Conservation (phyloP, 257 asterid species). For the Paraleonurus japonicus region DNA sequence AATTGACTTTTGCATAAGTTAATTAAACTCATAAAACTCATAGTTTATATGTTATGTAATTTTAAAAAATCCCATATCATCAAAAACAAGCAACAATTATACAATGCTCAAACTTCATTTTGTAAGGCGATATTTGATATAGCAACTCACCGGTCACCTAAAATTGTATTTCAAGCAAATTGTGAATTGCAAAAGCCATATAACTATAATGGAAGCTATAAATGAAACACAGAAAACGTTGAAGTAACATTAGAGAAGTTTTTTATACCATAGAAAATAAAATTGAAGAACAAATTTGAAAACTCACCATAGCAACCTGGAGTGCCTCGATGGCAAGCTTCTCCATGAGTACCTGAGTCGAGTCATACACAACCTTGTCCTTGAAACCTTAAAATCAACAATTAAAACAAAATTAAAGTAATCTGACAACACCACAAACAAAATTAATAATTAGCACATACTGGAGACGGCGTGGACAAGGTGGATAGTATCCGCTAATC, state of each 20-base stretch:
- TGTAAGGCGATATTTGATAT: not conserved
- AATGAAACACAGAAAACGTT: not conserved
- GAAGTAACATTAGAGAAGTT: not conserved
- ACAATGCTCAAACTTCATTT: not conserved
- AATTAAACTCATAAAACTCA: not conserved
- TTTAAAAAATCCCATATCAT: too few species aligned
- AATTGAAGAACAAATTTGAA: not conserved
- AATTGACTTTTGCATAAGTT: not conserved
- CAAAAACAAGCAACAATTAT: not conserved
- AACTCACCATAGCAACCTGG: conserved; percentile 83
- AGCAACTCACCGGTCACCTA: not conserved
- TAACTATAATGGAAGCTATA: not conserved
- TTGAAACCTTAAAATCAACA: conserved; percentile 38
- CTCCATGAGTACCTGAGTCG: conserved; percentile 71
- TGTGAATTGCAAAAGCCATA: not conserved
- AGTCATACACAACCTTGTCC: conserved; percentile 62
- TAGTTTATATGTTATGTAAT: too few species aligned
- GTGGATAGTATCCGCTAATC: conserved; percentile 83
- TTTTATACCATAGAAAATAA: not conserved
- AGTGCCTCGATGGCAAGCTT: conserved; percentile 80
- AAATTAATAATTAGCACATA: not conserved
- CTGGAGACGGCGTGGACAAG: conserved; percentile 77
- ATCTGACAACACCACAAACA: not conserved
- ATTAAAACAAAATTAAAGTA: not conserved
- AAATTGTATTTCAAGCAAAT: not conserved